Evolutionary conservation across 208 protist genomes (phyloP), one percentile per base, ranked within the genome.

Genomic region (Entamoeba invadens): DNA sequence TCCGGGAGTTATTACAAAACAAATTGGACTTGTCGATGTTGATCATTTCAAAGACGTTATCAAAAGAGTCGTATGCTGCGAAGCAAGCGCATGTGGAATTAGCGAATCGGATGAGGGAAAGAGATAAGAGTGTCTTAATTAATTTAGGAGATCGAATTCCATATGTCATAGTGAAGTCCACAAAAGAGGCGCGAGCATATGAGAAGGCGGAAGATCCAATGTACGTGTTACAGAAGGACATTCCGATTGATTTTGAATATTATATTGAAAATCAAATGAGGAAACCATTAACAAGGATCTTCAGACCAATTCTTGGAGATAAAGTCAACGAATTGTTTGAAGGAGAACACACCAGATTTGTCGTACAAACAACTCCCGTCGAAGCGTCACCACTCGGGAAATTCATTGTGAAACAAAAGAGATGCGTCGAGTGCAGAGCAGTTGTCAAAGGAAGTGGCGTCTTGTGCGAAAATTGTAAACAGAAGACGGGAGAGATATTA

Each of bases 151-250:
- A 99, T 95, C 95, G 98, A 94, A 97, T 99, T 35, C 96, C 97
- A 38, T 99, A 98, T 95, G 98, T 99, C 12, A 98, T 99, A 45
- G 96, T 98, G 93, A 97, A 97, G 93, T 96, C 92, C 42, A 35
- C 92, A 31, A 94, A 93, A 93, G 95, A 95, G 45, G 96, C 97
- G 91, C 98, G 98, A 94, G 98, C 98, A 25, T 99, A 98, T 95
- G 99, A 99, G 94, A 99, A 98, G 77, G 98, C 97, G n/a, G 99
- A 99, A 96, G 99, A 99, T 96, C 99, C 99, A 31, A 98, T 99
- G 14, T 99, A 99, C 95, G 99, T 98, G 0, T 95, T 99, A 14
- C 96, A 99, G 68, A 96, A 99, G 92, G 98, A 97, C 93, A 95
- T 99, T 12, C 97, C 96, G 14, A 97, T 99, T 42, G 98, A 99